Evolutionary conservation across 2,329 filamentous ascomycete species (phyloP), one percentile per base, ranked within the genome.

Genomic region (Aspergillus ustus): DNA sequence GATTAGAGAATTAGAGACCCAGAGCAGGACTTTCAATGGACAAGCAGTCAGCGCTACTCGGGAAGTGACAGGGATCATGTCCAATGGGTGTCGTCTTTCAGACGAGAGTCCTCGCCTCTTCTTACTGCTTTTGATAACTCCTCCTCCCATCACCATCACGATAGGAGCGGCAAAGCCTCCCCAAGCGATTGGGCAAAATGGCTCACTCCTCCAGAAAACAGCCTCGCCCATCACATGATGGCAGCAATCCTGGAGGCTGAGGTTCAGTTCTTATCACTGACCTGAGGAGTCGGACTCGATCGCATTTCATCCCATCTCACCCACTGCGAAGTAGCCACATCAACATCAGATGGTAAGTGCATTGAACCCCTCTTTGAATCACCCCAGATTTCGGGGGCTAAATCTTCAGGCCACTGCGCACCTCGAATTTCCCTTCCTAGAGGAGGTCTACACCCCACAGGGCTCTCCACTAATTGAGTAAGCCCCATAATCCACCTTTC

Each of bases 361-460:
- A 17, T 11, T 2, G 13, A 11, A 11, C 34, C 7, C 15, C 9
- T 31, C 29, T 13, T 8, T 28, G n/a, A 52, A 7, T 19, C n/a
- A 13, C 29, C 25, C 51, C 17, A 13, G 19, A 20, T 52, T 22
- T 17, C 13, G 7, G 20, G 34, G 40, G 31, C 59, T 65, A 66
- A 62, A 15, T 44, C 1, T 44, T 5, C 29, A 68, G 62, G 63
- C 63, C 52, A 56, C 62, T 37, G 46, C 57, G 9, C 64, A 69
- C 45, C 60, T 72, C 43, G 72, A 74, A 53, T 73, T 70, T 51
- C 72, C 72, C 7, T 74, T 74, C 50, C 61, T 74, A 11, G 67
- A 73, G 62, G 70, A 71, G 50, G 70, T 74, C 2, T 71, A 64
- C 48, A 68, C 69, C 34, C 71, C 72, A 17, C 20, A 55, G 1